These are phyloP conservation scores for Aeminium ludgeri DNA, from an alignment of 495 filamentous ascomycete species.

Conservation along the genomic window DNA sequence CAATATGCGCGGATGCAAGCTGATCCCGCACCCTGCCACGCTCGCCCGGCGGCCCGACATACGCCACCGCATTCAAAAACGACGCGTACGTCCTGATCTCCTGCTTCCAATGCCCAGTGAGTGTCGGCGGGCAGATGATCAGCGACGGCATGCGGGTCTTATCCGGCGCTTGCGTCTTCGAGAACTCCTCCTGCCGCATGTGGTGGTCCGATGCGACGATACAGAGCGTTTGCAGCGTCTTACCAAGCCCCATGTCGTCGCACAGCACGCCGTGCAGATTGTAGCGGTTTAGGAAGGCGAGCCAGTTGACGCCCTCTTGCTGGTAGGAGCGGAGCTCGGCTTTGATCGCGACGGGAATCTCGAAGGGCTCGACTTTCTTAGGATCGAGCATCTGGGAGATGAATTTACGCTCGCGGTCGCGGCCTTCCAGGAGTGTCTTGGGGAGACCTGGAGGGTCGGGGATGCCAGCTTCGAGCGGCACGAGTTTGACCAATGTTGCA, in stretches of 20 bases:
- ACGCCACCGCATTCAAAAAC: slow-evolving; percentile 74
- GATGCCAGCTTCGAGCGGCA: slow-evolving; percentile 94
- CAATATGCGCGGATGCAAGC: slow-evolving; percentile 65
- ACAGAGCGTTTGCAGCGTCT: slow-evolving; percentile 91
- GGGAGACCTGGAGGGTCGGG: slow-evolving; percentile 91
- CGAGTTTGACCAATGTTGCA: slow-evolving; percentile 92
- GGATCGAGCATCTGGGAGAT: slow-evolving; percentile 91
- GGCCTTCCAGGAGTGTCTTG: slow-evolving; percentile 66
- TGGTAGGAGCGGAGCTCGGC: slow-evolving; percentile 90
- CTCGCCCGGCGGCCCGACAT: slow-evolving; percentile 74
- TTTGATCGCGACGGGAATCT: slow-evolving; percentile 91
- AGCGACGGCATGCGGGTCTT: slow-evolving; percentile 69
- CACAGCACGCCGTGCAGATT: slow-evolving; percentile 96
- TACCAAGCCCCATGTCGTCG: slow-evolving; percentile 97
- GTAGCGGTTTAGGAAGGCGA: slow-evolving; percentile 93
- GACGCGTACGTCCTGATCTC: slow-evolving; percentile 90
- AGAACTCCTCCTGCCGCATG: slow-evolving; percentile 74
- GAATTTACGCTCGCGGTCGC: slow-evolving; percentile 86
- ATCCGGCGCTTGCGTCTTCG: slow-evolving; percentile 58
- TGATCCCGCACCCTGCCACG: slow-evolving; percentile 48
- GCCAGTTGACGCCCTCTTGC: slow-evolving; percentile 98
- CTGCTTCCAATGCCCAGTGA: slow-evolving; percentile 98
- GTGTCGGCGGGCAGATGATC: slow-evolving; percentile 87
- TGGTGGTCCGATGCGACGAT: slow-evolving; percentile 97
- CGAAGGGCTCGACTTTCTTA: slow-evolving; percentile 86